A percentile compares a stretch with the other conserved stretches of the same genome.
Conservation (phyloP, 352 stramenopile species). For the Phytophthora colocasiae region DNA sequence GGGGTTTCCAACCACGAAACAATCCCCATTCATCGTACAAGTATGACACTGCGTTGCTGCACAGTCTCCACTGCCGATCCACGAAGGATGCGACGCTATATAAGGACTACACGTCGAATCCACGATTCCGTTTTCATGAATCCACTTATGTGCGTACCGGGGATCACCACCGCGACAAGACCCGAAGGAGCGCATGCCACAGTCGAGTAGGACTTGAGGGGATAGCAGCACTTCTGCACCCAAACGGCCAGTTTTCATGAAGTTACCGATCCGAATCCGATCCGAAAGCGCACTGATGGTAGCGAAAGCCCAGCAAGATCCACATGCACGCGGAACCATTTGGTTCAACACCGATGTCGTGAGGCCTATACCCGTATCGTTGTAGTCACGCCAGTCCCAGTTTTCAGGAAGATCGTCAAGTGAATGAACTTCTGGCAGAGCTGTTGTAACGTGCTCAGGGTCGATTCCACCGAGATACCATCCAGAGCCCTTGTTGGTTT, state of each 20-base stretch:
- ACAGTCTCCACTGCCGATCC: conserved; percentile 56
- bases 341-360: conserved; percentile 75
- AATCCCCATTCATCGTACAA: conserved; percentile 60
- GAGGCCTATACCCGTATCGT: conserved; percentile 67
- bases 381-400: conserved; percentile 81
- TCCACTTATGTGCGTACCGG: conserved; percentile 81
- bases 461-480: conserved; percentile 70
- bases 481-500: conserved; percentile 41
- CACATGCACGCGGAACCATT: conserved; percentile 73
- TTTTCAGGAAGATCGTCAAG: conserved; percentile 60
- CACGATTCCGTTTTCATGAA: conserved; percentile 78
- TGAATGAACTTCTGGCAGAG: conserved; percentile 46
- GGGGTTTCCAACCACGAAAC: conserved; percentile 57
- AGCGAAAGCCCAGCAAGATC: conserved; percentile 77
- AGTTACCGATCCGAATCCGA: conserved; percentile 71
- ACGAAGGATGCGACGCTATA: conserved; percentile 79
- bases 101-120: conserved; percentile 79
- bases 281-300: conserved; percentile 71
- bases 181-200: conserved; percentile 78
- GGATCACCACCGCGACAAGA: conserved; percentile 73
- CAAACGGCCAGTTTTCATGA: conserved; percentile 55
- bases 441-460: conserved; percentile 50
- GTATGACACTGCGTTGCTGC: conserved; percentile 63
- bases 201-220: conserved; percentile 70
- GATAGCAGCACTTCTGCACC: conserved; percentile 65